Evolutionary conservation across 768 basidiomycete species (phyloP).

Genomic region (Mycena alexandri): DNA sequence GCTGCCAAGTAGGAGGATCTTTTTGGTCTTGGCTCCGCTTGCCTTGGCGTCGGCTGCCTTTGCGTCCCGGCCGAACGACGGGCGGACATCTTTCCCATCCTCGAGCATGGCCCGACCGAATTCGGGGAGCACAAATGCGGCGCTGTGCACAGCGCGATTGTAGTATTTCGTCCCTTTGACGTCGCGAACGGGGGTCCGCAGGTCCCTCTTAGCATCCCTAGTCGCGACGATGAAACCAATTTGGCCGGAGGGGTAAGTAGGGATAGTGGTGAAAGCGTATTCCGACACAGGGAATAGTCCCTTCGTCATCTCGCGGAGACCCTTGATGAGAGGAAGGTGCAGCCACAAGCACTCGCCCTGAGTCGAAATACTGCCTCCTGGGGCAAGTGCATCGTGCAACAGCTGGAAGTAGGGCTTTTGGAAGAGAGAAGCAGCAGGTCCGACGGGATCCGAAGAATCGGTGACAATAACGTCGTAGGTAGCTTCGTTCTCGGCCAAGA

Average conservation of each 20-base stretch:
- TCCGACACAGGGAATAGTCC: constrained; percentile 84
- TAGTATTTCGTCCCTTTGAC: constrained; percentile 86
- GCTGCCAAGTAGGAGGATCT: constrained; percentile 91
- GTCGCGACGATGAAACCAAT: constrained; percentile 95
- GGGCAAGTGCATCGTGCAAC: constrained; percentile 88
- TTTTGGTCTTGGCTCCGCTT: constrained; percentile 59
- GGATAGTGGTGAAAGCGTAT: constrained; percentile 97
- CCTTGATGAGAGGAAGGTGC: constrained; percentile 88
- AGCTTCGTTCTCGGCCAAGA: constrained; percentile 87
- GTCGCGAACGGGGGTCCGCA: constrained; percentile 80
- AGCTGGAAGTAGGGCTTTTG: constrained; percentile 98
- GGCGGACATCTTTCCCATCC: constrained; percentile 77
- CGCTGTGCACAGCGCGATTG: constrained; percentile 81
- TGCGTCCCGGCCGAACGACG: constrained; percentile 79
- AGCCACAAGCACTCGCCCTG: constrained; percentile 98
- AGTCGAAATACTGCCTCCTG: constrained; percentile 93
- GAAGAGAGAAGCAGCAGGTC: constrained; percentile 94
- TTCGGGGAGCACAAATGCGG: constrained; percentile 93
- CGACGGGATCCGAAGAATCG: constrained; percentile 98
- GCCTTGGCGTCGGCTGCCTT: constrained; percentile 54
- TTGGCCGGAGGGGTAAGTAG: constrained; percentile 98
- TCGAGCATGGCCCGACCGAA: constrained; percentile 84
- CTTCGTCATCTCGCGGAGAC: constrained; percentile 76
- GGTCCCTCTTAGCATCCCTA: constrained; percentile 76
- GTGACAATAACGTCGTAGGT: constrained; percentile 98